Base-by-base conservation (phyloP, 2,329 filamentous ascomycete species). In the Talaromyces sp. region DNA sequence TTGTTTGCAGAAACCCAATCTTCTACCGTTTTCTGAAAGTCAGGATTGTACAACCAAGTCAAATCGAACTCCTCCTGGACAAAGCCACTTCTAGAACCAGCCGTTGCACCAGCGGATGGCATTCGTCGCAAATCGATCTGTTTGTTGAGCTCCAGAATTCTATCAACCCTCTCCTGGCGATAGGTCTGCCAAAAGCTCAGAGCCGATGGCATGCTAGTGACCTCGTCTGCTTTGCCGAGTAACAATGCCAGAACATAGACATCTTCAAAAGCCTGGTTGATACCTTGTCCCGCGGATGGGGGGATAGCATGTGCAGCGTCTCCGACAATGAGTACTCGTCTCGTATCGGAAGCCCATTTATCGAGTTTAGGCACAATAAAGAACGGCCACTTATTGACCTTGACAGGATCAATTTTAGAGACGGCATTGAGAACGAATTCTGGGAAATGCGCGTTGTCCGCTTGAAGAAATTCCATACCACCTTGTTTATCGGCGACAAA, bases 241-340 rank as follows among this genome's bases (percentile, higher is more conserved):
- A 85, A 68, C 2, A 81, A 70, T 2, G 81, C 78, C 27, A 85
- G 76, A 0, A 77, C 79, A 61, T 80, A 81, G 0, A 81, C 79
- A 65, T 86, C 84, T 67, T 86, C 84, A 65, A 89, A 83, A 1
- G 83, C 85, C 70, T 88, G 81, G 1, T 84, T 85, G 0, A 84
- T 83, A 2, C 87, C 87, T 1, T 86, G 82, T 0, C 86, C 87
- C 49, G 87, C 84, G 45, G 86, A 84, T 0, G 87, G 87, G 0
- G 86, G 84, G 34, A 84, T 84, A 0, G 86, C 86, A 70, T 89
- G 87, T 0, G 87, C 88, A 0, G 87, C 86, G 70, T 90, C 87
- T 15, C 87, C 88, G 0, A 86, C 73, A 38, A 86, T 79, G 2
- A 83, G 70, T 4, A 83, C 79, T 0, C 77, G 72, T 5, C 31